A percentile compares a stretch with the other conserved stretches of the same genome.
phyloP scores from a whole-genome alignment of 306 rosid species.

The Rosa persica region DNA sequence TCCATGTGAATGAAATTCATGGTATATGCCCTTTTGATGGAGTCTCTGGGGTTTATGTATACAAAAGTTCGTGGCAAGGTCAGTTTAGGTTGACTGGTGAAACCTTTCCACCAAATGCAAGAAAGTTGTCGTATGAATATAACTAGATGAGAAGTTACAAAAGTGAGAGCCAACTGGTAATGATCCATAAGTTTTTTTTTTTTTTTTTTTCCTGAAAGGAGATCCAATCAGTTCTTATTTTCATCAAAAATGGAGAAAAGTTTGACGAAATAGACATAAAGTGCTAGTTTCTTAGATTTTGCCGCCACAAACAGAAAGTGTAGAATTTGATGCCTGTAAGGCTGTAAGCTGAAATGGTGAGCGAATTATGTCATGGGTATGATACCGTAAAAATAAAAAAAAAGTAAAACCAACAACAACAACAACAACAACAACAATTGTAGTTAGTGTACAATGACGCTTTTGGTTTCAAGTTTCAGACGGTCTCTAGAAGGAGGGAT shows the following conservation, averaged over 20 bases:
- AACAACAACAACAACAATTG: too few species aligned
- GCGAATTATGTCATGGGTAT: too few species aligned
- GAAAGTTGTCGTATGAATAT: not conserved
- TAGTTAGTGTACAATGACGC: too few species aligned
- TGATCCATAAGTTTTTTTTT: not conserved
- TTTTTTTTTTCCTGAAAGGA: too few species aligned
- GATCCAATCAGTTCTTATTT: not conserved
- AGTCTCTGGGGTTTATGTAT: not conserved
- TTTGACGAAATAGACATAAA: not conserved
- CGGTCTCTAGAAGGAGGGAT: too few species aligned
- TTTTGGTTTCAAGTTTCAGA: too few species aligned
- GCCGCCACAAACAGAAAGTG: too few species aligned
- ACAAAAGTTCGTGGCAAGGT: not conserved
- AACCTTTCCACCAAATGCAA: constrained; percentile 1
- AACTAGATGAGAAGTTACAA: not conserved
- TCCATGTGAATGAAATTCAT: constrained; percentile 1
- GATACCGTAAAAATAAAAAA: too few species aligned
- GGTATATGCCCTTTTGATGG: not conserved
- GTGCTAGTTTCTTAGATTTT: too few species aligned
- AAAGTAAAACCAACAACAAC: too few species aligned
- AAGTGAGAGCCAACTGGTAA: not conserved
- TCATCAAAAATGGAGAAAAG: not conserved
- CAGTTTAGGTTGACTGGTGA: constrained; percentile 1
- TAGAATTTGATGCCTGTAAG: too few species aligned
- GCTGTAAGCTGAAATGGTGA: too few species aligned